These are phyloP conservation scores for Persicaria maculosa DNA, from an alignment of 148 eudicot genomes.

Conservation along the genomic window DNA sequence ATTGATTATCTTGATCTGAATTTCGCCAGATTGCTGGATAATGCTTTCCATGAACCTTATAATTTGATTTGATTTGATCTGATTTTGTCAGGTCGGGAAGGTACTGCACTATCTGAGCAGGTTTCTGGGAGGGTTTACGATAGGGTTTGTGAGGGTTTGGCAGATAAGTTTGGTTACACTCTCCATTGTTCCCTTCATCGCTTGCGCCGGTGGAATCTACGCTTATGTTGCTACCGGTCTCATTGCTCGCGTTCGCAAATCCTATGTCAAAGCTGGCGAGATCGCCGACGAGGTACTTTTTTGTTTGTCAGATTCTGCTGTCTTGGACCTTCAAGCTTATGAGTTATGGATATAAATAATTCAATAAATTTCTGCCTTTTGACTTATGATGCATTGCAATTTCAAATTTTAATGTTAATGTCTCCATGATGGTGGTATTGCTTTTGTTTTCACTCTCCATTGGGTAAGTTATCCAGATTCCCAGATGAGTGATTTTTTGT, in stretches of 20 bases:
- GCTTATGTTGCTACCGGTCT: constrained; percentile 91
- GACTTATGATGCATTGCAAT: no score
- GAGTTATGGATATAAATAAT: no score
- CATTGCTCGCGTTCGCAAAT: constrained; percentile 74
- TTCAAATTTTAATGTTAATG: no score
- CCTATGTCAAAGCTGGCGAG: constrained; percentile 87
- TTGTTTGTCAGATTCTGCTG: background rate
- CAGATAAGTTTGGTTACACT: constrained; percentile 92
- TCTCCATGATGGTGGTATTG: no score
- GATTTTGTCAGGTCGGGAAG: constrained; percentile 67
- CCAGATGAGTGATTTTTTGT: background rate
- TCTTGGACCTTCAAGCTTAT: background rate
- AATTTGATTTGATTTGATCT: background rate
- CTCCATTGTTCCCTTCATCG: constrained; percentile 85
- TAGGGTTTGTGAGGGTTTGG: constrained; percentile 89
- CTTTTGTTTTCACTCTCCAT: no score
- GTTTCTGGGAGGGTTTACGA: constrained; percentile 68
- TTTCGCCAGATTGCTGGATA: background rate
- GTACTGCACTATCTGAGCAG: constrained; percentile 86
- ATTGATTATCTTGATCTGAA: background rate
- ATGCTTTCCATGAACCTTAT: background rate
- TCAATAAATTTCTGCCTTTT: no score
- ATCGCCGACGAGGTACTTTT: constrained; percentile 80
- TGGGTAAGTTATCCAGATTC: no score
- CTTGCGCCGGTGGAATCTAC: constrained; percentile 79